These are phyloP conservation scores for Aechmea fasciata DNA, from an alignment of 176 grass and related monocot species.

Conservation along the genomic window DNA sequence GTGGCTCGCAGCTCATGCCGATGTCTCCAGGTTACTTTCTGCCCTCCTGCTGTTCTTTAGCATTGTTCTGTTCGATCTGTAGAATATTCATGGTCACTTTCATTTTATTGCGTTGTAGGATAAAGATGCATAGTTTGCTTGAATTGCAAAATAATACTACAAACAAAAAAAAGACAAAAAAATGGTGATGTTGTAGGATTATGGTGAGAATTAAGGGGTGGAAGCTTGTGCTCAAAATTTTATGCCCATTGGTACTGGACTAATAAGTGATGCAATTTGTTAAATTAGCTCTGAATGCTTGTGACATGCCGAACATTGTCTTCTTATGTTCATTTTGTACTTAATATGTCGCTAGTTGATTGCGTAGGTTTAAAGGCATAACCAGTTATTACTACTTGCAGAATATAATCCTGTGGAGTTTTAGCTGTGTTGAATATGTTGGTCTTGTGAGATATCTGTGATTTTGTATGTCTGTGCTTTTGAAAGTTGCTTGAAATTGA, in stretches of 20 bases:
- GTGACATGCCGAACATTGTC: not conserved
- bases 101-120: no score
- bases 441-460: not conserved
- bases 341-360: not conserved
- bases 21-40: conserved; percentile 63
- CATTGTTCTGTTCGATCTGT: not conserved
- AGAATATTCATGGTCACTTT: no score
- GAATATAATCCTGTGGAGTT: not conserved
- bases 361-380: not conserved
- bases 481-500: not conserved
- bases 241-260: no score
- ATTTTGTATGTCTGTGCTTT: not conserved
- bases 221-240: no score
- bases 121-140: no score
- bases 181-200: no score
- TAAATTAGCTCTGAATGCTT: no score
- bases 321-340: not conserved
- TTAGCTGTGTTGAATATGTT: not conserved
- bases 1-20: conserved; percentile 74
- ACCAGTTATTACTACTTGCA: not conserved
- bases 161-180: no score
- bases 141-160: no score
- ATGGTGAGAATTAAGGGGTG: no score
- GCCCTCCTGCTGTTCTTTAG: not conserved
- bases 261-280: no score